phyloP scores from a whole-genome alignment of 352 stramenopile genomes.

The Phytophthora lateralis region DNA sequence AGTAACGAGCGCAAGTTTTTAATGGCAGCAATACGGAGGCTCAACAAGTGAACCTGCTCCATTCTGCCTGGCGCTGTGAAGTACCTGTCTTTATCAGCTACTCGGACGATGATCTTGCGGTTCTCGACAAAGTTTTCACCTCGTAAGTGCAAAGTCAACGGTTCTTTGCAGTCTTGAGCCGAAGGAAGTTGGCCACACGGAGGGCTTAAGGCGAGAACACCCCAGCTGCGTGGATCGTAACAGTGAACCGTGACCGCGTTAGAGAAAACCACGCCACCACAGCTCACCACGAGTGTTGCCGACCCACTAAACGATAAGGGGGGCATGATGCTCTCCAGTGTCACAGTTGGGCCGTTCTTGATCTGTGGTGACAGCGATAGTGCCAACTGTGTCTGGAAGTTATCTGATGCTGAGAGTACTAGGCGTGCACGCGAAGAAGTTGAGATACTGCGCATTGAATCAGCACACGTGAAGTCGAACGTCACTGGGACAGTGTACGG shows the following conservation, averaged over 20 bases:
- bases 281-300: conserved; percentile 48
- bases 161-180: conserved; percentile 7
- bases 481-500: conserved; percentile 27
- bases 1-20: conserved; percentile 53
- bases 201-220: conserved; percentile 46
- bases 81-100: conserved; percentile 54
- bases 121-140: conserved; percentile 77
- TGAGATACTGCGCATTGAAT: conserved; percentile 49
- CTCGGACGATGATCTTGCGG: conserved; percentile 56
- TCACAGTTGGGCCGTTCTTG: conserved; percentile 31
- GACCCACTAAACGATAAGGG: conserved; percentile 56
- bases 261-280: conserved; percentile 62
- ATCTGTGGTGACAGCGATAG: conserved; percentile 22
- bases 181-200: conserved; percentile 48
- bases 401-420: conserved; percentile 39
- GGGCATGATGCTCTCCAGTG: conserved; percentile 62
- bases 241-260: conserved; percentile 72
- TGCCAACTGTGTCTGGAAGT: conserved; percentile 20
- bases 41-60: conserved; percentile 56
- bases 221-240: conserved; percentile 68
- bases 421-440: conserved; percentile 37
- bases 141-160: conserved; percentile 44
- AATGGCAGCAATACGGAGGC: conserved; percentile 54
- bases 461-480: conserved; percentile 51
- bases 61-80: conserved; percentile 39